Evolutionary conservation across 257 asterid species (phyloP), one percentile per base, ranked within the genome.

Genomic region (Hygrophila difformis): DNA sequence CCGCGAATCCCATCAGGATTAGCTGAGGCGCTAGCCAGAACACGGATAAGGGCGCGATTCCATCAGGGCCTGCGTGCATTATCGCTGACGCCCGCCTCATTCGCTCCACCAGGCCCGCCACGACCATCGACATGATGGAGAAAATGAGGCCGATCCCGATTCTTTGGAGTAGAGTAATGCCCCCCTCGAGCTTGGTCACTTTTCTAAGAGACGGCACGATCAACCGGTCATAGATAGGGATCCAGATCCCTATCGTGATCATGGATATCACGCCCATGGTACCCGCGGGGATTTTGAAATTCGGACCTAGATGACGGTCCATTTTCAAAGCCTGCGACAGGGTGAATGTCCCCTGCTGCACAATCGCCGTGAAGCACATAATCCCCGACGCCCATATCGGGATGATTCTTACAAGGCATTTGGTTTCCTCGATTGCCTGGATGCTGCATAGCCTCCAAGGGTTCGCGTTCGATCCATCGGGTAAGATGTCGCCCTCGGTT

Each of bases 21-120:
- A 89, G 52, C 41, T 89, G 98, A 0, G 98, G 98, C 26, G 94
- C 85, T 3, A 89, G 66, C 93, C 94, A 85, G 44, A 89, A 49
- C 0, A 85, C 96, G 1, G 88, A 44, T 0, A 85, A 2, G 0
- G 94, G 94, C 1, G 79, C 82, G 0, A 62, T 11, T 0, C 95
- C 94, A 12, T 33, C 64, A 0, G 65, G 59, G 0, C 63, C 24
- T 4, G 49, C 71, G 2, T 75, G 68, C 11, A 3, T 1, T 3
- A 65, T 0, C 0, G 93, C 79, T 0, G 82, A 65, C 0, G 63
- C 70, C 49, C 94, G 49, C 13, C 96, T 47, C 77, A 47, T 50
- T 0, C 66, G 71, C 60, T 89, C 98, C 13, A 74, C 21, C 2
- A 77, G 0, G 0, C 93, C 98, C 0, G 98, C 85, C 5, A 56